These are phyloP conservation scores for Euphorbia tirucalli DNA, from an alignment of 345 rosid species.

Conservation along the genomic window DNA sequence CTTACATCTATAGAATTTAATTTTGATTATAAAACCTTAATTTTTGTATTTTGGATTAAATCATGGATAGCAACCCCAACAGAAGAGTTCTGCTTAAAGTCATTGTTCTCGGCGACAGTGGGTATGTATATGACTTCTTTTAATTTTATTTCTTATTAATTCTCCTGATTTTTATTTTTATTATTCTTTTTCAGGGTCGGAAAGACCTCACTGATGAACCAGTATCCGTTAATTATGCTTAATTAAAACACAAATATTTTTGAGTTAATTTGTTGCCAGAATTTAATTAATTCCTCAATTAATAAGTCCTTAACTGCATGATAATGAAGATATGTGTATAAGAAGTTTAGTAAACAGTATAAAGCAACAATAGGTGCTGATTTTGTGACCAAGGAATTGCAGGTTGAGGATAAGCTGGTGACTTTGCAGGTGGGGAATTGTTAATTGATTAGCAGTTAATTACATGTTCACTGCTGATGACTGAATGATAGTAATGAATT, in stretches of 20 bases:
- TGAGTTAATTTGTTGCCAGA: neutral
- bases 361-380: conserved; percentile 96
- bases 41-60: neutral
- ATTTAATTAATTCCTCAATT: neutral
- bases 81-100: conserved; percentile 79
- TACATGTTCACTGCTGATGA: too few species aligned
- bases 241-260: neutral
- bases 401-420: conserved; percentile 64
- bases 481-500: neutral
- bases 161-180: neutral
- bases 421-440: conserved; percentile 64
- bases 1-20: too few species aligned
- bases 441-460: too few species aligned
- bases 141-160: neutral
- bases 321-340: conserved; percentile 67
- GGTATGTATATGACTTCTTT: conserved; percentile 40
- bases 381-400: conserved; percentile 85
- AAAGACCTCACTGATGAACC: conserved; percentile 88
- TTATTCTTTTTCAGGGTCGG: conserved; percentile 62
- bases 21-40: too few species aligned
- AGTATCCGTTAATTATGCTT: conserved; percentile 49
- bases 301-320: neutral
- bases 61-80: conserved; percentile 43
- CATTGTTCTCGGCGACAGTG: conserved; percentile 84
- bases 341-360: conserved; percentile 66